phyloP scores from a whole-genome alignment of 495 filamentous ascomycete species.

The Tuber microsphaerosporum region DNA sequence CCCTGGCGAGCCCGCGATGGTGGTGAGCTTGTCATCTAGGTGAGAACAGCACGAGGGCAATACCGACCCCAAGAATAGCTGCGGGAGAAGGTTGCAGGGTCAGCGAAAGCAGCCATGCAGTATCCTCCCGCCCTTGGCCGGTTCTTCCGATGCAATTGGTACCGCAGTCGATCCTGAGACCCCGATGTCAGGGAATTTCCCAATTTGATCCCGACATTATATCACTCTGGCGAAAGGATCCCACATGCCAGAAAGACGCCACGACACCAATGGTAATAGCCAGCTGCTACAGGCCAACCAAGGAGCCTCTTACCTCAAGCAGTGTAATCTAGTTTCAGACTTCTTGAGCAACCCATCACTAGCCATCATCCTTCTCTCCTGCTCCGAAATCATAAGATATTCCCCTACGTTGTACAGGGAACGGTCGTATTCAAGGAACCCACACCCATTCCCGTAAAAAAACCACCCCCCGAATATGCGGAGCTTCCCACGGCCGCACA shows the following conservation, averaged over 20 bases:
- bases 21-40: constrained; percentile 74
- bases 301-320: constrained; percentile 58
- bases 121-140: constrained; percentile 54
- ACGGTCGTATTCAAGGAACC: constrained; percentile 62
- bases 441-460: constrained; percentile 67
- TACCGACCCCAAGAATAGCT: constrained; percentile 57
- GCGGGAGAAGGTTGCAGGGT: constrained; percentile 58
- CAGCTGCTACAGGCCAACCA: constrained; percentile 72
- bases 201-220: not conserved
- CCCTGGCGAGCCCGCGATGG: constrained; percentile 52
- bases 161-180: constrained; percentile 49
- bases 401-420: constrained; percentile 64
- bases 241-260: constrained; percentile 61
- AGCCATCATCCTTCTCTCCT: not conserved
- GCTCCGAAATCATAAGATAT: not conserved
- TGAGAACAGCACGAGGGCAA: constrained; percentile 74
- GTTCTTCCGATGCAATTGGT: constrained; percentile 74
- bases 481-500: constrained; percentile 54
- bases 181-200: constrained; percentile 5
- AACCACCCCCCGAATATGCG: constrained; percentile 65
- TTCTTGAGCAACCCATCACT: not conserved
- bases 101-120: constrained; percentile 63
- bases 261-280: constrained; percentile 79
- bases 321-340: constrained; percentile 42
- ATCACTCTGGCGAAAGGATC: not conserved